phyloP scores from a whole-genome alignment of 305 asterid genomes.

The Solanum aculeatissimum region DNA sequence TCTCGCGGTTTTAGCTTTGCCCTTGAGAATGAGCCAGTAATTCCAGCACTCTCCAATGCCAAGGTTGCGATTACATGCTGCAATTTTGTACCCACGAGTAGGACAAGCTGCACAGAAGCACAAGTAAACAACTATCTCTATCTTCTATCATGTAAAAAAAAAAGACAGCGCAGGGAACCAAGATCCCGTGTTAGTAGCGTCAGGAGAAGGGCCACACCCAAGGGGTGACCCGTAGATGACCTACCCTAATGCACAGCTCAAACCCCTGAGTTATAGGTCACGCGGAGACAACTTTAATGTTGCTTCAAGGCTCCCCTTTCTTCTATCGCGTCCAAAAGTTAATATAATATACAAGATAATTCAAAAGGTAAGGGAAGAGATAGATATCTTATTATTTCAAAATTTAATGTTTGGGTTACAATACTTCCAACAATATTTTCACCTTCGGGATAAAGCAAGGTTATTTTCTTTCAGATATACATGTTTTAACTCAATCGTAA shows the following conservation, averaged over 20 bases:
- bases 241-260: too few species aligned
- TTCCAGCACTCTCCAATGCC: constrained; percentile 95
- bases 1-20: constrained; percentile 70
- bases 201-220: too few species aligned
- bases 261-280: too few species aligned
- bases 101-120: constrained; percentile 62
- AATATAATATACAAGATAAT: not conserved
- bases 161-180: too few species aligned
- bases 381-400: not conserved
- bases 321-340: not conserved
- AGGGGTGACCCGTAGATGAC: too few species aligned
- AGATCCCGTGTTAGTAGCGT: too few species aligned
- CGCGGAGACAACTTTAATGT: too few species aligned
- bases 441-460: not conserved
- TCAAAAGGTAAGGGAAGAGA: not conserved
- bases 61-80: constrained; percentile 94
- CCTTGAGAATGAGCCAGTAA: constrained; percentile 40
- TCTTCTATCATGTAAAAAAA: not conserved
- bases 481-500: not conserved
- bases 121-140: not conserved
- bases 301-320: not conserved
- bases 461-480: not conserved
- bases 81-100: constrained; percentile 82
- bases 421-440: not conserved
- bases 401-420: not conserved